Base-by-base conservation (phyloP, 2,329 filamentous ascomycete species). In the Fusarium poae region DNA sequence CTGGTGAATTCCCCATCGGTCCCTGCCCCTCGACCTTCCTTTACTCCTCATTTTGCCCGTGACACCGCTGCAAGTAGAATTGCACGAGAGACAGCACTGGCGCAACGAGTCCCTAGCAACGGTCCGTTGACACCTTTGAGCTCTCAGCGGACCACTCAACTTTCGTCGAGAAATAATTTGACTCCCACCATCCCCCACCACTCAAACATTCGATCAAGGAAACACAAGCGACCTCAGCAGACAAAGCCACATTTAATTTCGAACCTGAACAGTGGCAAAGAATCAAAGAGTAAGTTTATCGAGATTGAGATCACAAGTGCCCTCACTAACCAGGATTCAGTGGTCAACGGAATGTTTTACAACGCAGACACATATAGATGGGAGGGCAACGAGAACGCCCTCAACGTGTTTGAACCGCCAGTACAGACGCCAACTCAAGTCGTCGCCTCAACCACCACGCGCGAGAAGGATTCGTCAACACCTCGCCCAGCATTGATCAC, bases 331-430 rank as follows among this genome's bases (percentile, higher is more conserved):
- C 46, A 32, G 29, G 43, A 43, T 44, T 30, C 67, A 95, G 93
- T 90, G 75, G 87, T 97, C 64, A 96, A 97, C 79, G 96, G 95
- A 68, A 99, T 99, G 96, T 91, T 89, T 56, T 99, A 97, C 78
- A 98, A 99, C 75, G 93, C 96, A 9, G 84, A 86, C 29, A 92
- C 92, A 11, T 96, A 90, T 75, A 87, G 89, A 50, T 99, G 96
- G 96, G 96, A 99, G 83, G 96, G 96, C 53, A 99, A 99, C 74
- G 96, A 99, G 77, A 95, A 93, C 73, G 91, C 86, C 34, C 83
- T 97, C 54, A 86, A 87, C 67, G 88, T 89, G 6, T 99, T 99
- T 79, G 94, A 97, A 55, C 79, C 85, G 56, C 82, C 89, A 8
- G 78, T 81, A 9, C 83, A 86, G 2, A 86, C 86, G 3, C 86